Evolutionary conservation across 352 stramenopile species (phyloP).

Genomic region (Phytophthora ohioensis): DNA sequence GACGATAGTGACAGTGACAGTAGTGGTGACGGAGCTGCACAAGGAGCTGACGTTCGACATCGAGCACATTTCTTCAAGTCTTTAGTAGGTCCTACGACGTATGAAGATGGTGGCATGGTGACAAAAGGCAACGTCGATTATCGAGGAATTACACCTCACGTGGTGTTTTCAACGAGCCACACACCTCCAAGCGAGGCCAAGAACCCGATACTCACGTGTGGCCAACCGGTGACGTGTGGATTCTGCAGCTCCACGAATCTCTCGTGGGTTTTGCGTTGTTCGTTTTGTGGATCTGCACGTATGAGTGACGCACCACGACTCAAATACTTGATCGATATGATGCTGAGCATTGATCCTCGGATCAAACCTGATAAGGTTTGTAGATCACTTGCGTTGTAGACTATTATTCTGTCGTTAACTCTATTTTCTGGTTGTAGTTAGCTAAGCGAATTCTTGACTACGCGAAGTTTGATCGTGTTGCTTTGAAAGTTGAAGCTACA

Average conservation of each 20-base stretch:
- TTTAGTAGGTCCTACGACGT: slow-evolving; percentile 35
- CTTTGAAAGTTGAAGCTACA: slow-evolving; percentile 74
- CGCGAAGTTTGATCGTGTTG: slow-evolving; percentile 81
- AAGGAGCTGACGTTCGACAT: slow-evolving; percentile 29
- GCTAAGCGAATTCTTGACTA: slow-evolving; percentile 80
- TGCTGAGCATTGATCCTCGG: slow-evolving; percentile 71
- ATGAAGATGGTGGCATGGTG: slow-evolving; percentile 57
- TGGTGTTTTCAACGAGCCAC: slow-evolving; percentile 65
- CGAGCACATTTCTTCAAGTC: slow-evolving; percentile 40
- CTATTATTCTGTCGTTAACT: background rate
- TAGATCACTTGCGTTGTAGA: background rate
- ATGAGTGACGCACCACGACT: slow-evolving; percentile 78
- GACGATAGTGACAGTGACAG: slow-evolving; percentile 24
- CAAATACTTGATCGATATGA: slow-evolving; percentile 85
- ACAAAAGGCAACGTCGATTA: slow-evolving; percentile 59
- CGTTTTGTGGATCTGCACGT: slow-evolving; percentile 74
- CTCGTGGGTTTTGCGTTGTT: slow-evolving; percentile 69
- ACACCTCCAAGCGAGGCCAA: slow-evolving; percentile 64
- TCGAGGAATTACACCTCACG: slow-evolving; percentile 68
- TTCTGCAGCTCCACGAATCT: slow-evolving; percentile 84
- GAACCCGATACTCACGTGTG: slow-evolving; percentile 42
- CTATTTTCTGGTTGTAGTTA: slow-evolving; percentile 41
- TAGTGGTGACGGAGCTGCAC: slow-evolving; percentile 16
- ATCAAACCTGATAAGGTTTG: slow-evolving; percentile 65
- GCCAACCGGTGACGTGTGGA: slow-evolving; percentile 53